A percentile compares a stretch with the other conserved stretches of the same genome.
Evolutionary conservation across 257 asterid species (phyloP).

Genomic region (Coffea canephora): DNA sequence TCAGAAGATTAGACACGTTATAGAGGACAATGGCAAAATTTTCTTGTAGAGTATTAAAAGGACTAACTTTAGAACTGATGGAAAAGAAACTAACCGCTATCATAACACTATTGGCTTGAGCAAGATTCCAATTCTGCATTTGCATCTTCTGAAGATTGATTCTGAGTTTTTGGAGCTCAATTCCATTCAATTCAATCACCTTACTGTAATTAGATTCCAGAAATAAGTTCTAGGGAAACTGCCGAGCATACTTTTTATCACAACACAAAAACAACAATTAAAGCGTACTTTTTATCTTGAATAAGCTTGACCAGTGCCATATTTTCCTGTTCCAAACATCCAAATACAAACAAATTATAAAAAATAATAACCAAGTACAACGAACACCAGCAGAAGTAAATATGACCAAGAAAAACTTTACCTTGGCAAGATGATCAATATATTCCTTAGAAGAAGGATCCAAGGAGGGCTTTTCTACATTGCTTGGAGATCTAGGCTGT

Average conservation of each 20-base stretch:
- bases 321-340: conserved; percentile 61
- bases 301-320: conserved; percentile 64
- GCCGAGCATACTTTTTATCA: too few species aligned
- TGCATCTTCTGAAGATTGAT: conserved; percentile 69
- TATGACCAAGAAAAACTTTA: conserved; percentile 1
- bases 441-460: conserved; percentile 45
- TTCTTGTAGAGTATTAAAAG: background rate
- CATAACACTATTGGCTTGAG: conserved; percentile 79
- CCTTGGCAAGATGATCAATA: conserved; percentile 64
- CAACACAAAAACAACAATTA: background rate
- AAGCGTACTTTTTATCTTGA: conserved; percentile 70
- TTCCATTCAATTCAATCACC: conserved; percentile 68
- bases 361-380: background rate
- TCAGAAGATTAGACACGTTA: conserved; percentile 1
- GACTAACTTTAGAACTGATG: background rate
- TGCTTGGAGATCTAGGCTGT: conserved; percentile 54
- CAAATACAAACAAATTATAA: background rate
- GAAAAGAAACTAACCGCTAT: conserved; percentile 47
- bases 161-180: conserved; percentile 66
- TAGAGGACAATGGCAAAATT: background rate
- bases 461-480: conserved; percentile 30
- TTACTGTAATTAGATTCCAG: conserved; percentile 47
- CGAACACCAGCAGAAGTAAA: background rate
- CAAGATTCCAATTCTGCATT: conserved; percentile 81
- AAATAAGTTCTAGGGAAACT: conserved; percentile 7